Evolutionary conservation across 2,329 filamentous ascomycete species (phyloP).

Genomic region (Colletotrichum nymphaeae): DNA sequence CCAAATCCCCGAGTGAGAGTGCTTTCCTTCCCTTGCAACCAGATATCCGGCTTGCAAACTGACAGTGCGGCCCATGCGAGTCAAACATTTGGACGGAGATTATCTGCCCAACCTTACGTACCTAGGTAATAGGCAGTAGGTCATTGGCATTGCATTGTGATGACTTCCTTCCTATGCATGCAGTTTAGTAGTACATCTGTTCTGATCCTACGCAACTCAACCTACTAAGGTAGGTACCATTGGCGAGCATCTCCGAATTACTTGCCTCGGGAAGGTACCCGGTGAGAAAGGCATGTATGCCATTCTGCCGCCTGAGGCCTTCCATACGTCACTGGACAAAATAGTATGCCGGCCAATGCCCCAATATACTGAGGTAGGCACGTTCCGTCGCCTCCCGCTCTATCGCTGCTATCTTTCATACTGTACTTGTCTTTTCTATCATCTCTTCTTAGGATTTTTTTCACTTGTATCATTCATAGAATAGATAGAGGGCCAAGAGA

Average conservation of each 20-base stretch:
- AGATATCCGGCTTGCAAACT: constrained; percentile 1
- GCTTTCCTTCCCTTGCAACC: neutral
- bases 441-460: too few species aligned
- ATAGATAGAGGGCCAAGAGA: too few species aligned
- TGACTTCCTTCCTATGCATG: neutral
- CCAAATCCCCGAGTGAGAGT: neutral
- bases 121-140: neutral
- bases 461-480: too few species aligned
- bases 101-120: neutral
- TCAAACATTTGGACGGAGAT: constrained; percentile 7
- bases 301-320: neutral
- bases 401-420: too few species aligned
- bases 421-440: too few species aligned
- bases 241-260: neutral
- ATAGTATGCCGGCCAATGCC: too few species aligned
- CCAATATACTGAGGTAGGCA: too few species aligned
- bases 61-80: neutral
- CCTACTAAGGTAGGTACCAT: neutral
- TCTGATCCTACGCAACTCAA: neutral
- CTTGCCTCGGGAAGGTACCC: neutral
- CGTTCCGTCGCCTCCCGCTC: too few species aligned
- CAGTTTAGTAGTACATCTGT: neutral
- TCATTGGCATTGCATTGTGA: neutral
- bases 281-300: neutral
- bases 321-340: neutral